A percentile compares a stretch with the other conserved stretches of the same genome.
Evolutionary conservation across 2,329 filamentous ascomycete genomes (phyloP).

Genomic region (Stagonosporopsis tanaceti): DNA sequence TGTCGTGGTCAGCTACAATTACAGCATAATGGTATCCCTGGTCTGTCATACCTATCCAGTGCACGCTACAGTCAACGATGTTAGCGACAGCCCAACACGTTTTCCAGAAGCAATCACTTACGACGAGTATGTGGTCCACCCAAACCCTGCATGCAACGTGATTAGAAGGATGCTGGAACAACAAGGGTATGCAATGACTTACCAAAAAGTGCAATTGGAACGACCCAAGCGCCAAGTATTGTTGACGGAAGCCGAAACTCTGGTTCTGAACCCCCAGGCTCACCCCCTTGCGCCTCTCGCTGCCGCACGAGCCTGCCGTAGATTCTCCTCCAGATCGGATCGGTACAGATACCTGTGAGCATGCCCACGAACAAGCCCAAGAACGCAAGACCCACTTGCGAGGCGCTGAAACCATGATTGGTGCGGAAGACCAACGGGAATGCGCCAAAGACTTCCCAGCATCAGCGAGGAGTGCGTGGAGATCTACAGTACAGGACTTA

Average conservation of each 20-base stretch:
- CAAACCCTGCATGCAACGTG: conserved; percentile 65
- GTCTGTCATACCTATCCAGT: conserved; percentile 58
- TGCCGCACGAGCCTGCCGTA: conserved; percentile 65
- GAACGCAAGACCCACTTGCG: conserved; percentile 82
- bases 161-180: conserved; percentile 40
- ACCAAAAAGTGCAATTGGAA: conserved; percentile 84
- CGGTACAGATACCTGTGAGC: conserved; percentile 67
- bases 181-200: conserved; percentile 41
- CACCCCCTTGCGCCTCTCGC: conserved; percentile 60
- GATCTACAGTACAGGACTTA: conserved; percentile 3
- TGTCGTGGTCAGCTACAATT: conserved; percentile 45
- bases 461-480: conserved; percentile 72
- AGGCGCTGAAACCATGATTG: conserved; percentile 78
- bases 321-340: conserved; percentile 71
- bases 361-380: conserved; percentile 71
- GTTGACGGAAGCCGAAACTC: conserved; percentile 83
- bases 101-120: conserved; percentile 73
- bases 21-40: conserved; percentile 32
- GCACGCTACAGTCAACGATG: conserved; percentile 51
- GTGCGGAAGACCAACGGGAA: conserved; percentile 80
- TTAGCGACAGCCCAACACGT: conserved; percentile 43
- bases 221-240: conserved; percentile 72
- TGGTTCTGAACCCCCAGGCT: conserved; percentile 73
- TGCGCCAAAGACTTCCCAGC: conserved; percentile 62
- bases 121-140: conserved; percentile 79